Evolutionary conservation across 257 asterid species (phyloP).

Genomic region (Sherardia arvensis): DNA sequence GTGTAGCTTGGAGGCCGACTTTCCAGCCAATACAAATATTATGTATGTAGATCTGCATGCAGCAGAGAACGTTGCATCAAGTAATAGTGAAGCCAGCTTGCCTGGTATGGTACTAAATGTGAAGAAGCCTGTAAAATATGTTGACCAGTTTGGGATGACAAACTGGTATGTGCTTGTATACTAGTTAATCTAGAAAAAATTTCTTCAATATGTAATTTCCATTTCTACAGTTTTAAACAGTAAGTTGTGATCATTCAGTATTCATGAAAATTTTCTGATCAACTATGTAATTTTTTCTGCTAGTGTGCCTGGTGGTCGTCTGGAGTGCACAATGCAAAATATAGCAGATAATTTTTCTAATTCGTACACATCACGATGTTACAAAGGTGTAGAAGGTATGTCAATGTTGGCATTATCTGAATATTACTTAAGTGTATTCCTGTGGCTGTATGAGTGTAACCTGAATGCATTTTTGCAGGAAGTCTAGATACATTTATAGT

Average conservation of each 20-base stretch:
- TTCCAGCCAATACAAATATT: slow-evolving; percentile 97
- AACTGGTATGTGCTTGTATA: slow-evolving; percentile 43
- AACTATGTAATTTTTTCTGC: slow-evolving; percentile 15
- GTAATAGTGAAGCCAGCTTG: slow-evolving; percentile 54
- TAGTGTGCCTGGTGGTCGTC: slow-evolving; percentile 91
- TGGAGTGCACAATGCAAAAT: slow-evolving; percentile 98
- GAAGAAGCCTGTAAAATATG: slow-evolving; percentile 65
- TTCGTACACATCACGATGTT: slow-evolving; percentile 54
- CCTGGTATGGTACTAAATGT: slow-evolving; percentile 94
- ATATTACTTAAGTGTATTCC: not conserved
- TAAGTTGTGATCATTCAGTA: not conserved
- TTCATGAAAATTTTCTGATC: slow-evolving; percentile 1
- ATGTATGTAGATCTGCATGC: slow-evolving; percentile 86
- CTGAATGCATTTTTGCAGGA: slow-evolving; percentile 37
- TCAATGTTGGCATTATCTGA: not conserved
- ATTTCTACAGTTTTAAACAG: not conserved
- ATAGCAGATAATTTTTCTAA: slow-evolving; percentile 79
- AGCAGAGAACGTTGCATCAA: slow-evolving; percentile 77
- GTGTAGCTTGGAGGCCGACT: slow-evolving; percentile 72
- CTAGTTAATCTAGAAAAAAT: not conserved
- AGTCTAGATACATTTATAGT: slow-evolving; percentile 83
- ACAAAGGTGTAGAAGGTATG: slow-evolving; percentile 62
- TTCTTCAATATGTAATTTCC: not conserved
- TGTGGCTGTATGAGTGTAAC: slow-evolving; percentile 6
- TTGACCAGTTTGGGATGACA: slow-evolving; percentile 79